phyloP scores from a whole-genome alignment of 148 eudicot genomes.

The Rheum nobile region DNA sequence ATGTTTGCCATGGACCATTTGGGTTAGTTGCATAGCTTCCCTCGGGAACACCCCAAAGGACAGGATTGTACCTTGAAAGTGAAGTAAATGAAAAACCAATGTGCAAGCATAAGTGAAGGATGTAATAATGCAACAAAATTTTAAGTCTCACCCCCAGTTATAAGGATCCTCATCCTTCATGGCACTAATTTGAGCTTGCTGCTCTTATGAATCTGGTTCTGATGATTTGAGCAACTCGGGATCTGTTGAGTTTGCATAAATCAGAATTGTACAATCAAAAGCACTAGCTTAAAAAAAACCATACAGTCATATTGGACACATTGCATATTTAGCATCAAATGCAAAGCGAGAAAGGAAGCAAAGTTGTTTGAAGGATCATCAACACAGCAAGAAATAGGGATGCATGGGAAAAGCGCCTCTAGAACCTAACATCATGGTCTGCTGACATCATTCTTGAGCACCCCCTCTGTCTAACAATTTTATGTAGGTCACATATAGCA shows the following conservation, averaged over 20 bases:
- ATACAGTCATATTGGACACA: not conserved
- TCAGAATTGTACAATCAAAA: not conserved
- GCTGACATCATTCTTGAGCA: too few species aligned
- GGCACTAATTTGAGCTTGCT: slow-evolving; percentile 75
- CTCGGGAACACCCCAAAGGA: slow-evolving; percentile 96
- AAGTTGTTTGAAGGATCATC: not conserved
- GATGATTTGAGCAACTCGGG: slow-evolving; percentile 39
- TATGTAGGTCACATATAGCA: not conserved
- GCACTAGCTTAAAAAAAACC: not conserved
- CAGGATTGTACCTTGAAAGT: slow-evolving; percentile 63
- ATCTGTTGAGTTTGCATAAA: slow-evolving; percentile 32
- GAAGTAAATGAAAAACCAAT: slow-evolving; percentile 11
- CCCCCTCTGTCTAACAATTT: not conserved
- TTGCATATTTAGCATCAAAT: not conserved
- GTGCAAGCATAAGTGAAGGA: not conserved
- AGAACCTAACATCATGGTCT: too few species aligned
- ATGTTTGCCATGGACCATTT: slow-evolving; percentile 53
- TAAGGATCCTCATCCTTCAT: slow-evolving; percentile 76
- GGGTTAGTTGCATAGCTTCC: slow-evolving; percentile 97
- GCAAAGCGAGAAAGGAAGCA: not conserved
- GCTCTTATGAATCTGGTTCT: slow-evolving; percentile 92
- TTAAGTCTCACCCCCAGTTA: slow-evolving; percentile 79
- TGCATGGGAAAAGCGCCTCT: too few species aligned
- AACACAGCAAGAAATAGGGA: too few species aligned
- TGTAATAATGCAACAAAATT: not conserved